Percentiles rank a stretch among this genome's conserved stretches.
Conservation (phyloP, 1,284 basidiomycete genomes). For the Ustanciosporium gigantosporum region DNA sequence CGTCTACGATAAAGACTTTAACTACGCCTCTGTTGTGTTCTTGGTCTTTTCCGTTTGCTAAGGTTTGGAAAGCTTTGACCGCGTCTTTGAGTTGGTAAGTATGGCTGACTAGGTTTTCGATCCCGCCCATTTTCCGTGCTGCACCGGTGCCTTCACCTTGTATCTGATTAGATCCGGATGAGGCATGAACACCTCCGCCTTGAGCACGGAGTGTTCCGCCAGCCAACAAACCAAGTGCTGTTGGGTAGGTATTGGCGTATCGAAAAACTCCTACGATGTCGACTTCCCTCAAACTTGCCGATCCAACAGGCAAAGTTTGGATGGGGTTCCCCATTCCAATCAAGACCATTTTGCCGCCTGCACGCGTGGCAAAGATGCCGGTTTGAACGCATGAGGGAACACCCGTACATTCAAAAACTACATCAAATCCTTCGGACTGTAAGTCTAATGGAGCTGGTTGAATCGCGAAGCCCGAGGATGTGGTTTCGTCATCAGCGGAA, state of each 20-base stretch:
- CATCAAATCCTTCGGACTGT: conserved; percentile 72
- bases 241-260: conserved; percentile 77
- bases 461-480: conserved; percentile 5
- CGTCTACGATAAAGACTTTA: conserved; percentile 50
- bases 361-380: conserved; percentile 66
- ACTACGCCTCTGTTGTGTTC: conserved; percentile 37
- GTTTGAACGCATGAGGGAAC: conserved; percentile 68
- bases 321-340: conserved; percentile 92
- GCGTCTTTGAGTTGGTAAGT: conserved; percentile 36
- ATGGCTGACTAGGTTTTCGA: conserved; percentile 49
- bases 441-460: conserved; percentile 23
- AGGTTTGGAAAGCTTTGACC: conserved; percentile 39
- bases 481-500: background rate
- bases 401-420: conserved; percentile 92
- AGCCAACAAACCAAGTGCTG: conserved; percentile 65
- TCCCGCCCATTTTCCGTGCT: conserved; percentile 32
- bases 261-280: conserved; percentile 88
- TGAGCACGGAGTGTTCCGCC: conserved; percentile 35
- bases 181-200: conserved; percentile 23
- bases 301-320: conserved; percentile 72
- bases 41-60: conserved; percentile 33
- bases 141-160: conserved; percentile 18
- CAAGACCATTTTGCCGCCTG: conserved; percentile 86
- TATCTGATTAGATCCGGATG: background rate
- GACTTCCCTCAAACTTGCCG: conserved; percentile 83